Evolutionary conservation across 768 basidiomycete genomes (phyloP).

Genomic region (Auricularia cornea): DNA sequence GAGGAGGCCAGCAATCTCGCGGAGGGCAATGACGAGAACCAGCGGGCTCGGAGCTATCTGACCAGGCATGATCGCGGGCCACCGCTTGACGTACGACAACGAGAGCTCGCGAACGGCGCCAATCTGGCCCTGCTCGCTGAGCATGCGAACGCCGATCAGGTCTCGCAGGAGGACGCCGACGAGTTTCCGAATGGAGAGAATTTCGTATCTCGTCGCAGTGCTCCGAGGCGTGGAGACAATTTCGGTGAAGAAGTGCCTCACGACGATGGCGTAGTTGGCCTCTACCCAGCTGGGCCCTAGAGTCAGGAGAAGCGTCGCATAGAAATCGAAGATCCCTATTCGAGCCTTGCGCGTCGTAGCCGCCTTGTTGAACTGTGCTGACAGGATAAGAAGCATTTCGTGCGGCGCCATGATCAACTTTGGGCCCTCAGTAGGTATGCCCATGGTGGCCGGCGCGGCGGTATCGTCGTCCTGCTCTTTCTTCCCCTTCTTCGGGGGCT

Average conservation of each 20-base stretch:
- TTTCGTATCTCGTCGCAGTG: slow-evolving; percentile 58
- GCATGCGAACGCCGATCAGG: slow-evolving; percentile 77
- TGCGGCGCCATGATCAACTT: slow-evolving; percentile 62
- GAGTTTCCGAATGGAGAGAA: slow-evolving; percentile 58
- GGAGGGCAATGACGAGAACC: slow-evolving; percentile 63
- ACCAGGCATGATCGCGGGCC: slow-evolving; percentile 90
- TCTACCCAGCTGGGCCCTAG: slow-evolving; percentile 79
- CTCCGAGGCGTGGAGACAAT: slow-evolving; percentile 54
- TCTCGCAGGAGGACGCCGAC: slow-evolving; percentile 76
- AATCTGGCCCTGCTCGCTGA: slow-evolving; percentile 93
- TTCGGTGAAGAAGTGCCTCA: slow-evolving; percentile 70
- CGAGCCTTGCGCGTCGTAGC: slow-evolving; percentile 59
- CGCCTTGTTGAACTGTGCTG: slow-evolving; percentile 71
- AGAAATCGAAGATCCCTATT: slow-evolving; percentile 85
- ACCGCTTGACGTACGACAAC: slow-evolving; percentile 73
- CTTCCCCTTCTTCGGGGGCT: slow-evolving; percentile 44
- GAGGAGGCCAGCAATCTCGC: slow-evolving; percentile 78
- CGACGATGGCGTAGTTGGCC: slow-evolving; percentile 68
- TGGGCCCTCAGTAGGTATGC: slow-evolving; percentile 41
- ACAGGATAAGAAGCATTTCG: slow-evolving; percentile 81
- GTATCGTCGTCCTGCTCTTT: slow-evolving; percentile 58
- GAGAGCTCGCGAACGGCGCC: slow-evolving; percentile 82
- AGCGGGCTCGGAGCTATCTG: slow-evolving; percentile 58
- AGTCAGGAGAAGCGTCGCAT: slow-evolving; percentile 63
- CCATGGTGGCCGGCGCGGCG: slow-evolving; percentile 32